Evolutionary conservation across 2,329 filamentous ascomycete species (phyloP), one percentile per base, ranked within the genome.

Genomic region (Aspergillus arachidicola): DNA sequence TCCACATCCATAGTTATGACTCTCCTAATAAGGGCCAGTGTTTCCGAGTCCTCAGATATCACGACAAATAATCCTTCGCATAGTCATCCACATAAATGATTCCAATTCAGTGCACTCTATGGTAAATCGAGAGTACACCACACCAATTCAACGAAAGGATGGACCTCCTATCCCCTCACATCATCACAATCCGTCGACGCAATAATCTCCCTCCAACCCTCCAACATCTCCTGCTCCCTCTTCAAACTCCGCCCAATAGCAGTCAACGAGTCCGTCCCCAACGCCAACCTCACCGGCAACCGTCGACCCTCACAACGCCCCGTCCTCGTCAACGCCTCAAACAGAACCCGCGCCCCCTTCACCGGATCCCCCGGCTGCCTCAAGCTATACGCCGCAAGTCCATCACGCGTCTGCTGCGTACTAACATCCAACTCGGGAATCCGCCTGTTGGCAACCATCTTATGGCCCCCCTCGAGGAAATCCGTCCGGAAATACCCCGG

Each of bases 401-500:
- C 60, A 12, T 62, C 48, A 2, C 54, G 45, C 11, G 54, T 60
- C 4, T 3, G 26, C 57, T 28, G 45, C 28, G 50, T 63, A 4
- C 30, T 21, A 4, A 9, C 34, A n/a, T 50, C 19, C 30, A 62
- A n/a, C 21, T 59, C 56, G 0, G 36, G 21, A 11, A 61, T 64
- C 14, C 26, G 10, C 19, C 32, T 55, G 45, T 14, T 23, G 6
- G 58, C 58, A 12, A 19, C 41, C 10, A 58, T 38, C 54, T 54
- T 61, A 30, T 64, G 58, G 1, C 59, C 64, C 2, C 19, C 43
- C 14, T 50, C 59, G 19, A 69, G 63, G 14, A 69, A 58, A n/a
- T 66, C 58, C 19, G 67, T 66, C 30, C 67, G 60, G 48, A 67
- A 71, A 36, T 62, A 65, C 23, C 69, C 67, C 54, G 67, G 64